phyloP scores from a whole-genome alignment of 2,329 filamentous ascomycete genomes.

The Ophiostoma populinum region DNA sequence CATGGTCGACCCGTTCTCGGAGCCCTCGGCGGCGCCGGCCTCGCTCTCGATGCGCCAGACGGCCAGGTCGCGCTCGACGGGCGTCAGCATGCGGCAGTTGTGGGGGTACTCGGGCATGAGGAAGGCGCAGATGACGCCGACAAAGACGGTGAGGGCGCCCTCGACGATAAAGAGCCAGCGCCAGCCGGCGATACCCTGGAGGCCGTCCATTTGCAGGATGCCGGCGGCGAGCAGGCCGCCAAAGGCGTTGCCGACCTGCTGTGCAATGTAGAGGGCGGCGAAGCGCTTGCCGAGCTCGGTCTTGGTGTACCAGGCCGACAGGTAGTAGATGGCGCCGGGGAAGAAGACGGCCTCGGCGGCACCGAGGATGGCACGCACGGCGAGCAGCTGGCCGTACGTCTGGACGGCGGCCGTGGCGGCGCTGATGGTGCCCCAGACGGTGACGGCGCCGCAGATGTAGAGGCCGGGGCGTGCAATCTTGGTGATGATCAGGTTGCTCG shows the following conservation, averaged over 20 bases:
- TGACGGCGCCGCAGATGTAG: constrained; percentile 6
- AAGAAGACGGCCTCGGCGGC: constrained; percentile 43
- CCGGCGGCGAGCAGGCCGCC: constrained; percentile 6
- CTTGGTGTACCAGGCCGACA: constrained; percentile 8
- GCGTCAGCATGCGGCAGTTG: constrained; percentile 20
- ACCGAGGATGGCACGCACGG: constrained; percentile 40
- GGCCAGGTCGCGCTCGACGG: constrained; percentile 16
- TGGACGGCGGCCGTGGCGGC: constrained; percentile 23
- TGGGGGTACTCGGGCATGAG: constrained; percentile 18
- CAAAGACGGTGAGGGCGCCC: constrained; percentile 5
- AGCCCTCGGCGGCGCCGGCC: constrained; percentile 21
- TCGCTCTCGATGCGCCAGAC: constrained; percentile 18
- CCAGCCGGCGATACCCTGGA: constrained; percentile 3
- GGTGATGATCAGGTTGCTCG: constrained; percentile 29
- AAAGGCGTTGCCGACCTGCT: constrained; percentile 6
- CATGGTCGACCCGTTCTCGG: constrained; percentile 16
- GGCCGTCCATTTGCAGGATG: constrained; percentile 3
- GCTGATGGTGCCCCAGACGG: constrained; percentile 25
- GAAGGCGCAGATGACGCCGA: not conserved
- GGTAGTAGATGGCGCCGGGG: constrained; percentile 37
- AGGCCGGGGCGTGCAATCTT: constrained; percentile 7
- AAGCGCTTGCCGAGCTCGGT: constrained; percentile 7
- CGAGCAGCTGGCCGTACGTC: constrained; percentile 23
- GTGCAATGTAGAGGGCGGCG: constrained; percentile 4
- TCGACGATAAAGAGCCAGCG: constrained; percentile 10